Conservation (phyloP, 306 rosid genomes). For the Vicia villosa region DNA sequence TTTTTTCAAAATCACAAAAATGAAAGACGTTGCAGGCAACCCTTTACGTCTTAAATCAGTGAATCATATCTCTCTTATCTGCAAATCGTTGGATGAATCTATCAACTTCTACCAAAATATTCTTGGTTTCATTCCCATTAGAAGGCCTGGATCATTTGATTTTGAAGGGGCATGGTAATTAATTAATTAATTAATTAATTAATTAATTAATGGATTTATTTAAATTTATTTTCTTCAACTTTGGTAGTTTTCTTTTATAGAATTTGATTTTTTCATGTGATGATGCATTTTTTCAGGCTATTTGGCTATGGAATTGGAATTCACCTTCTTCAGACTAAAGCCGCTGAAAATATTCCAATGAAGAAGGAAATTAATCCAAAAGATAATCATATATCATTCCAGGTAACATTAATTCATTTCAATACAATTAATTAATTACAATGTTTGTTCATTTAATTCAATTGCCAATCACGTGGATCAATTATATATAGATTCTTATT, state of each 20-base stretch:
- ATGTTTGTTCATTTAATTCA: background rate
- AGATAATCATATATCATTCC: constrained; percentile 90
- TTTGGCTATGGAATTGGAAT: constrained; percentile 89
- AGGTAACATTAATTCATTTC: constrained; percentile 48
- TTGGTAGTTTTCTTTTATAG: background rate
- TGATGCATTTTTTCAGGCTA: constrained; percentile 50
- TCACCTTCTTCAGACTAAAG: constrained; percentile 74
- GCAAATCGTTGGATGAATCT: constrained; percentile 66
- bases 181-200: background rate
- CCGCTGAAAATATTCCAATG: constrained; percentile 51
- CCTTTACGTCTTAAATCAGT: constrained; percentile 84
- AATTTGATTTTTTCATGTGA: background rate
- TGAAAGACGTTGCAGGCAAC: constrained; percentile 73
- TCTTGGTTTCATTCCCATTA: constrained; percentile 81
- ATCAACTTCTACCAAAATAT: constrained; percentile 70
- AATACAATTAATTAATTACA: background rate
- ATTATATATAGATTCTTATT: too few relatives aligned
- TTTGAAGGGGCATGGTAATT: constrained; percentile 89
- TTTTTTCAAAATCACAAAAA: constrained; percentile 18
- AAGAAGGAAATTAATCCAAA: constrained; percentile 83
- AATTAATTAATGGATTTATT: too few relatives aligned
- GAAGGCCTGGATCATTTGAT: constrained; percentile 87
- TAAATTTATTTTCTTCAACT: background rate
- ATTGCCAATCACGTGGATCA: too few relatives aligned
- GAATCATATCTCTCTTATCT: constrained; percentile 81